These are phyloP conservation scores for Vaccinium corymbosum DNA, from an alignment of 148 eudicot genomes.

Conservation along the genomic window DNA sequence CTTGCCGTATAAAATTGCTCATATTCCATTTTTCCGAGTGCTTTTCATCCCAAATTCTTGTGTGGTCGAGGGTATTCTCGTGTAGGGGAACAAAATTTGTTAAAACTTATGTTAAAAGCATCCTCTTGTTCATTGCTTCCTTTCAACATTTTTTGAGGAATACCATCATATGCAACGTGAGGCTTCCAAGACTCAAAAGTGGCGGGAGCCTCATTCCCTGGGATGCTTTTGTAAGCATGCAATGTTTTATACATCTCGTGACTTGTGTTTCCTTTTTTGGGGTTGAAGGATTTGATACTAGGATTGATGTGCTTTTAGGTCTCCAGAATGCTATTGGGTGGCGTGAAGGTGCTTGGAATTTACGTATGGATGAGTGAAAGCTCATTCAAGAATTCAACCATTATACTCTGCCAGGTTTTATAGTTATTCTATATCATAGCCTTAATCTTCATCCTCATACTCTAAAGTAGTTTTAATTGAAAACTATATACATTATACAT, in stretches of 20 bases:
- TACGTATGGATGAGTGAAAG: constrained; percentile 75
- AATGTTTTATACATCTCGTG: neutral
- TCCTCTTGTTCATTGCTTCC: neutral
- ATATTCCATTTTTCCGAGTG: neutral
- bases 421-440: neutral
- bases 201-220: neutral
- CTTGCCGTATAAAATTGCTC: neutral
- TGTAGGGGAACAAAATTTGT: neutral
- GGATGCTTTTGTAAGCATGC: neutral
- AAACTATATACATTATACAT: neutral
- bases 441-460: neutral
- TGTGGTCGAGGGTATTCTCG: neutral
- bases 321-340: constrained; percentile 88
- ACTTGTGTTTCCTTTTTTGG: neutral
- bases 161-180: neutral
- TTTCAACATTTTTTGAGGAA: neutral
- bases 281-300: neutral
- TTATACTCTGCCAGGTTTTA: constrained; percentile 71
- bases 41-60: neutral
- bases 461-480: neutral
- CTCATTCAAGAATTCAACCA: constrained; percentile 75
- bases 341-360: constrained; percentile 81
- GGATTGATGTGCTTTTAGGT: constrained; percentile 41
- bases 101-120: neutral
- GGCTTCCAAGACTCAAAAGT: neutral